Evolutionary conservation across 2,329 filamentous ascomycete species (phyloP), one percentile per base, ranked within the genome.

Genomic region (Venturia asperata): DNA sequence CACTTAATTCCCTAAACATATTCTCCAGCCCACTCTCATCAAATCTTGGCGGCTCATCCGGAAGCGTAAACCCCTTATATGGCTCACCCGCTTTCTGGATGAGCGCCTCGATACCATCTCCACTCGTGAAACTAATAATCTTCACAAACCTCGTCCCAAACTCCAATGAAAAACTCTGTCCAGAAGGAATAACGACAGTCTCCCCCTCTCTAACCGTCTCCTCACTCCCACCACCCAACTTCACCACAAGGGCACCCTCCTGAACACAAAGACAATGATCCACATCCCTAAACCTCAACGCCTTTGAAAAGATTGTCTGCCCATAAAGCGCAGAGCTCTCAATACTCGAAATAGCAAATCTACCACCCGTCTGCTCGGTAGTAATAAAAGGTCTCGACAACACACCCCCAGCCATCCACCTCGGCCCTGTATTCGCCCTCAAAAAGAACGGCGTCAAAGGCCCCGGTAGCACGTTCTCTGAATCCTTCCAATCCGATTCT

Each of bases 281-380:
- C 1, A 81, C 80, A 0, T 71, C 71, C 0, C 71, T 64, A 67
- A 85, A 85, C 0, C 73, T 75, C 39, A 83, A 65, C 71, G 70
- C 0, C 69, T 70, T 3, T 81, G 74, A 0, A 77, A 66, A 5
- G 75, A 74, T 11, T 69, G 69, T 65, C 81, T 80, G 0, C 73
- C 67, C 64, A 71, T 73, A 1, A 75, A 79, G 4, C 2, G 17
- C 11, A 0, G 63, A 64, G 0, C 74, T 75, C 68, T 85, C 82
- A 41, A 85, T 78, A 64, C 79, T 81, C 1, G 79, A 81, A 65
- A 85, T 83, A 11, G 80, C 76, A 65, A 84, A 85, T 60, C 77
- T 79, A 0, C 78, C 80, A 34, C 72, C 72, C 37, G 77, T 79
- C 69, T 85, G 80, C 27, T 71, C 70, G 2, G 79, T 79, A 4